Conservation (phyloP, 257 asterid species). For the Ligustrum vulgare region DNA sequence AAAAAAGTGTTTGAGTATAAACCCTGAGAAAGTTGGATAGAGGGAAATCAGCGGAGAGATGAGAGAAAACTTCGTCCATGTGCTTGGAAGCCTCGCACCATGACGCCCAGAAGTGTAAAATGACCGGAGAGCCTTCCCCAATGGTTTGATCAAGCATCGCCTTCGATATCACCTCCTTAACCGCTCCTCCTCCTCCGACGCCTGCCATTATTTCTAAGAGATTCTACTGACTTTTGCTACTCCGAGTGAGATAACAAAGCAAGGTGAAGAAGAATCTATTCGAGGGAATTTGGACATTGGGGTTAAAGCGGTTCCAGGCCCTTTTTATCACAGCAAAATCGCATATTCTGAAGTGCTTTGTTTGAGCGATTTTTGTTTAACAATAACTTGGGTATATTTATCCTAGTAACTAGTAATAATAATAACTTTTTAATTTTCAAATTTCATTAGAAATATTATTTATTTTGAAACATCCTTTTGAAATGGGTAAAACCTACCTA, state of each 20-base stretch:
- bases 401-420: too few relatives aligned
- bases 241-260: conserved; percentile 14
- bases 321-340: neutral
- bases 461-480: too few relatives aligned
- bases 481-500: too few relatives aligned
- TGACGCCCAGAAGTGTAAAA: conserved; percentile 93
- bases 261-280: neutral
- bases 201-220: conserved; percentile 38
- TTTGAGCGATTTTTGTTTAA: neutral
- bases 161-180: conserved; percentile 83
- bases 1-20: neutral
- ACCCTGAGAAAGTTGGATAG: conserved; percentile 88
- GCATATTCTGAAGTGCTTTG: neutral
- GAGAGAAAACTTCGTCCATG: conserved; percentile 97
- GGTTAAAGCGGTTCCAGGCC: neutral
- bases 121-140: conserved; percentile 46
- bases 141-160: conserved; percentile 58
- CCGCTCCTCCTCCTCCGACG: conserved; percentile 58
- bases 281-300: conserved; percentile 19
- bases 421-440: too few relatives aligned
- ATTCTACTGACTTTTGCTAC: conserved; percentile 6
- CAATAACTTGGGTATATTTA: neutral
- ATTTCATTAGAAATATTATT: too few relatives aligned
- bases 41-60: conserved; percentile 90
- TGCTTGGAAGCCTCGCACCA: conserved; percentile 99